phyloP scores from a whole-genome alignment of 2,329 filamentous ascomycete genomes.

The Rutstroemia sp. region DNA sequence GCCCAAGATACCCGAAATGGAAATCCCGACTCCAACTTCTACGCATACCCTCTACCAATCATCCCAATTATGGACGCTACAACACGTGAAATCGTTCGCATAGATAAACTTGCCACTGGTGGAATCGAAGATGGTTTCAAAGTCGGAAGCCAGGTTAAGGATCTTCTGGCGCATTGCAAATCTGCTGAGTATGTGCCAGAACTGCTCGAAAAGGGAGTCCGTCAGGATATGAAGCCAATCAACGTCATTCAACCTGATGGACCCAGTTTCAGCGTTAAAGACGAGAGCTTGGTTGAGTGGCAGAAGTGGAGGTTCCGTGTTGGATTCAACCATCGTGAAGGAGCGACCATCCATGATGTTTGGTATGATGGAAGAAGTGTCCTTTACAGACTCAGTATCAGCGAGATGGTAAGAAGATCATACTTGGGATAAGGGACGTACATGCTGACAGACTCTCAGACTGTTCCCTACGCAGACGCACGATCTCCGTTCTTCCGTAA shows the following conservation, averaged over 20 bases:
- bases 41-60: constrained; percentile 42
- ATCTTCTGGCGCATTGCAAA: constrained; percentile 36
- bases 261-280: constrained; percentile 47
- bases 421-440: background rate
- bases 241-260: constrained; percentile 57
- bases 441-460: background rate
- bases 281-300: constrained; percentile 38
- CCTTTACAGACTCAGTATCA: constrained; percentile 49
- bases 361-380: constrained; percentile 51
- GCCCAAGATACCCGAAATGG: constrained; percentile 33
- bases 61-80: constrained; percentile 41
- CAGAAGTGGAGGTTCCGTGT: constrained; percentile 57
- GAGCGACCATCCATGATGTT: constrained; percentile 53
- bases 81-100: constrained; percentile 38
- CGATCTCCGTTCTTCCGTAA: constrained; percentile 57
- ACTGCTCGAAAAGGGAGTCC: constrained; percentile 32
- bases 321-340: constrained; percentile 53
- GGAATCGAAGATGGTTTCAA: constrained; percentile 33
- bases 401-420: constrained; percentile 41
- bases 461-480: constrained; percentile 35
- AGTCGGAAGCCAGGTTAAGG: constrained; percentile 35
- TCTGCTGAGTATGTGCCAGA: constrained; percentile 33
- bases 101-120: constrained; percentile 38
- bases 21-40: constrained; percentile 35
- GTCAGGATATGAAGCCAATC: constrained; percentile 48